These are phyloP conservation scores for Globisporangium spiculum DNA, from an alignment of 352 stramenopile species.

Conservation along the genomic window DNA sequence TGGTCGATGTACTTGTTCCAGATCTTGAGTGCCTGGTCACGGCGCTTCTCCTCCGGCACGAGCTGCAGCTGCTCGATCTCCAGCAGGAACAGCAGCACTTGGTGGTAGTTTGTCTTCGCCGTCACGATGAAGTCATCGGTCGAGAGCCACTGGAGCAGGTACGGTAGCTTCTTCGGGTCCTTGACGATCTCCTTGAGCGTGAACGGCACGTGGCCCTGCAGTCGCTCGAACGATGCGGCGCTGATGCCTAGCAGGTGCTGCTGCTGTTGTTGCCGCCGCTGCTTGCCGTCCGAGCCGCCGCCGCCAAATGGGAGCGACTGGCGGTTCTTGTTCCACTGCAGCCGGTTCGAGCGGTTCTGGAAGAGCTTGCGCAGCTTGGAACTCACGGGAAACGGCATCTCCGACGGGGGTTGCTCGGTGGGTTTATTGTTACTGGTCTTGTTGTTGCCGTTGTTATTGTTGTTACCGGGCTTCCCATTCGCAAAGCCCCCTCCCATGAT, in stretches of 20 bases:
- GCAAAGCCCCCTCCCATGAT: not conserved
- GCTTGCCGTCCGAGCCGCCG: slow-evolving; percentile 7
- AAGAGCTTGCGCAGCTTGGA: slow-evolving; percentile 77
- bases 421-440: slow-evolving; percentile 1
- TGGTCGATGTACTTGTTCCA: slow-evolving; percentile 87
- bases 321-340: slow-evolving; percentile 50
- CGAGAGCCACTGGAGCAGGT: slow-evolving; percentile 74
- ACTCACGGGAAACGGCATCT: slow-evolving; percentile 62
- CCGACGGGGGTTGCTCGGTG: not conserved
- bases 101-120: slow-evolving; percentile 60
- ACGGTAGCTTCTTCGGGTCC: slow-evolving; percentile 84
- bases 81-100: slow-evolving; percentile 83
- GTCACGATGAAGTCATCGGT: slow-evolving; percentile 33
- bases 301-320: slow-evolving; percentile 1
- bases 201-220: slow-evolving; percentile 79
- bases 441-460: not conserved
- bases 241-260: slow-evolving; percentile 48
- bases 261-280: slow-evolving; percentile 47
- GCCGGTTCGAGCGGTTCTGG: slow-evolving; percentile 38
- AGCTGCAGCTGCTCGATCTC: slow-evolving; percentile 81
- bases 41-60: slow-evolving; percentile 56
- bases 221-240: slow-evolving; percentile 56
- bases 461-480: slow-evolving; percentile 2
- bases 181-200: slow-evolving; percentile 85
- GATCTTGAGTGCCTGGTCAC: slow-evolving; percentile 79